Evolutionary conservation across 2,329 filamentous ascomycete genomes (phyloP), one percentile per base, ranked within the genome.

Genomic region (Clarireedia homoeocarpa): DNA sequence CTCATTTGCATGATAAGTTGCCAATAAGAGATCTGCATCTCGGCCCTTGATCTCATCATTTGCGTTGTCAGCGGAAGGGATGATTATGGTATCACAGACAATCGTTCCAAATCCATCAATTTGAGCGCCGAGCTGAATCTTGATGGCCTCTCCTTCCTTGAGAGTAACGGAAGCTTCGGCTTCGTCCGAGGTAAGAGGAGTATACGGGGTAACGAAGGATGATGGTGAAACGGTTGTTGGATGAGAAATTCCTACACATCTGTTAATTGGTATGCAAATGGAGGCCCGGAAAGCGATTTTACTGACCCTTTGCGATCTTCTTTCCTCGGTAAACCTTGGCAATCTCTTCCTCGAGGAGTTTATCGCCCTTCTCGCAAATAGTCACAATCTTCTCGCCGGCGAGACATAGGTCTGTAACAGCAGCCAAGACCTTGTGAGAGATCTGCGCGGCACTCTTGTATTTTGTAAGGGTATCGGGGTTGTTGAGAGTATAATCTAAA

Each of bases 121-220:
- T 77, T 99, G 94, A 52, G 94, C 94, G 69, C 94, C 94, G n/a
- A 99, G 84, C 77, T 99, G 94, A 72, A 99, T 94, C 83, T 99
- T 99, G 75, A 96, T 82, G 60, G 89, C 76, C 77, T 99, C 94
- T 60, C 85, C 88, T 51, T 86, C 81, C 77, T 96, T 89, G 66
- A 99, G 80, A 68, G 85, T 84, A 49, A 81, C 79, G 57, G 80
- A 82, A 60, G 92, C 89, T 78, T 99, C 94, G 71, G 86, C 84
- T 72, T 86, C 79, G 69, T 99, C 94, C 62, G 91, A 85, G 65
- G 83, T 84, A 66, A 99, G 80, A 51, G 94, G 94, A 48, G 94
- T 99, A 79, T 96, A 97, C 51, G 94, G 94, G 56, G 94, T 99
- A 73, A 99, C 85, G 75, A 91, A 95, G 62, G 91, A 88, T 74